These are phyloP conservation scores for Kwoniella bestiolae DNA, from an alignment of 768 basidiomycete genomes.

Conservation along the genomic window DNA sequence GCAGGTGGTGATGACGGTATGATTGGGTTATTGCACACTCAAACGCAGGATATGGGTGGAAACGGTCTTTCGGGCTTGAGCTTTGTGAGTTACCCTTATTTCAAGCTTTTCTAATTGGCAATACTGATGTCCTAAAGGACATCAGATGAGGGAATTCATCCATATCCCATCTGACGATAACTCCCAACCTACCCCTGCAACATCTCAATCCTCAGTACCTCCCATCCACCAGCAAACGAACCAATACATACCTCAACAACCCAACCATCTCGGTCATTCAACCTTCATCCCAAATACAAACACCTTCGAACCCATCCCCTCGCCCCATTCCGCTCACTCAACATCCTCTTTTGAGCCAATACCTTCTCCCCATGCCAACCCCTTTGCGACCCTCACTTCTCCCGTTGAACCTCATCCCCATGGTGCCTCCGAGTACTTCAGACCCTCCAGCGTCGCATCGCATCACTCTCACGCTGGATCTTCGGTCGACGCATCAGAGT, in stretches of 20 bases:
- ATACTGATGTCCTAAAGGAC: background rate
- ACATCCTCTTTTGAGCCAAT: conserved; percentile 1
- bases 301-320: background rate
- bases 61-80: conserved; percentile 13
- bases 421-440: background rate
- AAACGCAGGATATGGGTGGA: conserved; percentile 17
- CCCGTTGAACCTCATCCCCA: conserved; percentile 2
- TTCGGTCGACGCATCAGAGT: conserved; percentile 13
- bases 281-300: background rate
- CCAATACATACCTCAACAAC: background rate
- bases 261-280: background rate
- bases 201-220: background rate
- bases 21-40: conserved; percentile 16
- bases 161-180: conserved; percentile 11
- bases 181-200: background rate
- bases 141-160: conserved; percentile 22
- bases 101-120: background rate
- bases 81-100: conserved; percentile 15
- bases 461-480: conserved; percentile 12
- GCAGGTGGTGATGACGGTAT: conserved; percentile 17
- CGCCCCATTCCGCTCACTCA: conserved; percentile 2
- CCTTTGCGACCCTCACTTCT: background rate
- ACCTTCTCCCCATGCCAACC: background rate
- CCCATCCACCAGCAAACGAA: background rate
- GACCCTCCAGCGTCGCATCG: conserved; percentile 3